Conservation (phyloP, 495 filamentous ascomycete genomes). For the Recurvomyces mirabilis region DNA sequence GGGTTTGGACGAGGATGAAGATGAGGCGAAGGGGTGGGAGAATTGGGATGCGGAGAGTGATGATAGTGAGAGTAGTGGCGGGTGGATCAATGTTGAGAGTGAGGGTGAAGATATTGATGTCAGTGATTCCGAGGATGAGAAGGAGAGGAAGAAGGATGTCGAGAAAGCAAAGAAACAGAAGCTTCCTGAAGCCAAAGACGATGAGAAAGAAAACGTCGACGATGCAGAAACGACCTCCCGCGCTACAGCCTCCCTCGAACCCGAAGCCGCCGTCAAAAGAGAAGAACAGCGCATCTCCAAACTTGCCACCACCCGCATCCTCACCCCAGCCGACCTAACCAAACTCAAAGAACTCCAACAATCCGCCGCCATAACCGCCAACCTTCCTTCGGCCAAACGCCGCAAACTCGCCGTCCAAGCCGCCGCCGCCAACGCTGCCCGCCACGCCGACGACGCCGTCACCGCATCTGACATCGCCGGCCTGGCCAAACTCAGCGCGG, state of each 20-base stretch:
- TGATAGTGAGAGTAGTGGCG: conserved; percentile 65
- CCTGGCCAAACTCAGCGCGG: conserved; percentile 53
- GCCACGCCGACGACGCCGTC: conserved; percentile 70
- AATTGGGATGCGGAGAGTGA: conserved; percentile 78
- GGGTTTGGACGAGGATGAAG: conserved; percentile 47
- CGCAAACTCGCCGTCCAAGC: conserved; percentile 24
- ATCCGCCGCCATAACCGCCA: conserved; percentile 56
- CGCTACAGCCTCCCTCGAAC: conserved; percentile 19
- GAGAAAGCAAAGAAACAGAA: conserved; percentile 45
- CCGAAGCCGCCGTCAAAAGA: conserved; percentile 18
- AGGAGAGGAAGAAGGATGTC: conserved; percentile 37
- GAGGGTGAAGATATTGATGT: conserved; percentile 66
- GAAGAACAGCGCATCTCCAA: conserved; percentile 41
- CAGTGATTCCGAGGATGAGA: conserved; percentile 48
- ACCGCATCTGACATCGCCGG: conserved; percentile 80
- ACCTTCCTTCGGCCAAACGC: conserved; percentile 32
- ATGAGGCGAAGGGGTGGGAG: conserved; percentile 51
- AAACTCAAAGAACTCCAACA: conserved; percentile 82
- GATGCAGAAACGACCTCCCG: not conserved
- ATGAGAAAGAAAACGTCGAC: conserved; percentile 34
- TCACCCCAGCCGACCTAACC: conserved; percentile 82
- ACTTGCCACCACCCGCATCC: conserved; percentile 73
- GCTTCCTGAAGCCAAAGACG: conserved; percentile 7
- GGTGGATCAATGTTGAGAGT: conserved; percentile 86
- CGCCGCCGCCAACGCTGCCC: conserved; percentile 32